Percentiles rank a stretch among this genome's conserved stretches.
Evolutionary conservation across 1,139 yeast genomes (phyloP).

Genomic region (Wickerhamomyces sp.): DNA sequence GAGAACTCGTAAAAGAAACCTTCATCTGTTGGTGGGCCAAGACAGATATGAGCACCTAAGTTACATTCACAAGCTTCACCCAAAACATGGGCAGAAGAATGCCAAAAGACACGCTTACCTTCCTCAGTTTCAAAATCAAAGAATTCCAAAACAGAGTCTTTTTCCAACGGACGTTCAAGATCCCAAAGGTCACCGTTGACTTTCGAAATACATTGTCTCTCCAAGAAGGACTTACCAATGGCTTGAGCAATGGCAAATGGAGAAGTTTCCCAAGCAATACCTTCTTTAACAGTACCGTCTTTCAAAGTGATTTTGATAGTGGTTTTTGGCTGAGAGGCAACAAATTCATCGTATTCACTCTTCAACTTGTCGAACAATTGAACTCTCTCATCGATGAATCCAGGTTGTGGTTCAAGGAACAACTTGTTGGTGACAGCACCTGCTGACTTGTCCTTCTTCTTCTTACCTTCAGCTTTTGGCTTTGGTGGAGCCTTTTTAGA

Average conservation of each 20-base stretch:
- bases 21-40: conserved; percentile 97
- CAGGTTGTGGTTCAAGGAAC: conserved; percentile 74
- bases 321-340: conserved; percentile 54
- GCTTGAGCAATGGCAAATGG: conserved; percentile 82
- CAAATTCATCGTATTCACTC: conserved; percentile 68
- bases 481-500: conserved; percentile 10
- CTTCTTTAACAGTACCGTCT: conserved; percentile 79
- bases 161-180: conserved; percentile 88
- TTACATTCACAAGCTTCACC: conserved; percentile 99
- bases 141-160: conserved; percentile 63
- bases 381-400: conserved; percentile 74
- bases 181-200: conserved; percentile 94
- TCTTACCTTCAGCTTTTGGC: conserved; percentile 18
- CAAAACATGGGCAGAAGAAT: conserved; percentile 95
- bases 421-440: conserved; percentile 29
- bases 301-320: conserved; percentile 77
- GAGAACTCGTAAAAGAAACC: conserved; percentile 98
- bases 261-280: conserved; percentile 81
- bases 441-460: conserved; percentile 25
- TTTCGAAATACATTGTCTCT: conserved; percentile 86
- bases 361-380: conserved; percentile 76
- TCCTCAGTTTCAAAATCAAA: conserved; percentile 78
- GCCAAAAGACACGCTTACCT: conserved; percentile 97
- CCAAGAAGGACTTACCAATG: conserved; percentile 84
- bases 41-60: conserved; percentile 85